A percentile compares a stretch with the other conserved stretches of the same genome.
phyloP scores from a whole-genome alignment of 83 land plant genomes.

The Picea engelmannii region DNA sequence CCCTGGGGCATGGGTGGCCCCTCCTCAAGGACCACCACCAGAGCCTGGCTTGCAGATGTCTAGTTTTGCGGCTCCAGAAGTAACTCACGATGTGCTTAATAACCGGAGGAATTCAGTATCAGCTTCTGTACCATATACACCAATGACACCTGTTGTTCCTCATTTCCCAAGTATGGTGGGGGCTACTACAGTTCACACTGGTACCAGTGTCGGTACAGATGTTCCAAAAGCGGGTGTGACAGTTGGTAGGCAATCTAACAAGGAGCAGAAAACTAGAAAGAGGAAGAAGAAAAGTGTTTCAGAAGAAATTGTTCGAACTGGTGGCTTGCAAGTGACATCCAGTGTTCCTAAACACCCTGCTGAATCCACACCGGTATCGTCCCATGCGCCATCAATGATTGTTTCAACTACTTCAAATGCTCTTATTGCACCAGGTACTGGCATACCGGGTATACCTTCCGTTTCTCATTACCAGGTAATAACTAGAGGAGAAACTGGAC shows the following conservation, averaged over 20 bases:
- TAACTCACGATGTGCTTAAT: conserved; percentile 31
- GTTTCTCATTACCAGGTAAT: conserved; percentile 14
- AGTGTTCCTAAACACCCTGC: not conserved
- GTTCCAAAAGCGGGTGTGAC: conserved; percentile 5
- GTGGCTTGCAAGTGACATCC: not conserved
- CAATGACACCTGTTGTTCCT: conserved; percentile 25
- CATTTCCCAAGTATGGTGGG: conserved; percentile 17
- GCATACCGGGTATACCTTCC: not conserved
- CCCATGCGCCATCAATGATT: not conserved
- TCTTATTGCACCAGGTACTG: not conserved
- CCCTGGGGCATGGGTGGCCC: conserved; percentile 44
- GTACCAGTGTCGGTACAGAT: conserved; percentile 10
- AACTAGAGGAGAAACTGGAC: conserved; percentile 18
- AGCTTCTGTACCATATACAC: conserved; percentile 20
- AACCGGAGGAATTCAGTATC: conserved; percentile 19
- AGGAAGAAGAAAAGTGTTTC: conserved; percentile 41
- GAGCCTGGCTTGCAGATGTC: conserved; percentile 28
- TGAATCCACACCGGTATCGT: not conserved
- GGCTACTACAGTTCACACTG: conserved; percentile 8
- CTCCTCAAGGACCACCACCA: conserved; percentile 31
- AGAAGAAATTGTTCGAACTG: conserved; percentile 20
- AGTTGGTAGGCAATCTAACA: conserved; percentile 12
- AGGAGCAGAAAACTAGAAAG: conserved; percentile 50
- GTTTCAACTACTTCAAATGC: conserved; percentile 9
- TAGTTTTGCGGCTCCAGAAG: conserved; percentile 26